A percentile compares a stretch with the other conserved stretches of the same genome.
Evolutionary conservation across 345 rosid species (phyloP).

Genomic region (Erysimum cheiranthoides): DNA sequence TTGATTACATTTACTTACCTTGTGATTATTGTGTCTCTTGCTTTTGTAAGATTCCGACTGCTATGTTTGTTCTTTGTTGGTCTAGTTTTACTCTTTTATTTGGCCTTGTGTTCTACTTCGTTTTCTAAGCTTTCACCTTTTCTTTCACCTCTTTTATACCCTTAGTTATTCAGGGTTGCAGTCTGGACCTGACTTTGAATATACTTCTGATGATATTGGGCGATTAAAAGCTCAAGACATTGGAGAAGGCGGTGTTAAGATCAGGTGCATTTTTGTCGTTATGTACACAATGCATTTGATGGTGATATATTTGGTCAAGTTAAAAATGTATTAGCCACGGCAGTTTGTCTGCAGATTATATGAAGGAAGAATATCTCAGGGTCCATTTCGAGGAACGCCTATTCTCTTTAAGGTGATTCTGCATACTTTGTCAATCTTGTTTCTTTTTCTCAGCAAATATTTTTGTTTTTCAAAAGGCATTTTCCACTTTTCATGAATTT

Average conservation of each 20-base stretch:
- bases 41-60: background rate
- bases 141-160: conserved; percentile 22
- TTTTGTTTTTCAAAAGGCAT: background rate
- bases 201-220: conserved; percentile 52
- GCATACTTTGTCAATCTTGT: conserved; percentile 15
- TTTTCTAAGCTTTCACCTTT: conserved; percentile 26
- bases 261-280: conserved; percentile 59
- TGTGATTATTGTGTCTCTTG: conserved; percentile 10
- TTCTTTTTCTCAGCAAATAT: background rate
- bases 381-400: conserved; percentile 69
- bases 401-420: conserved; percentile 73
- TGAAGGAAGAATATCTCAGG: conserved; percentile 88
- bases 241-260: conserved; percentile 86
- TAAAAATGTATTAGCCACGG: conserved; percentile 47
- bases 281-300: conserved; percentile 9
- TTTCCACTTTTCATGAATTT: conserved; percentile 10
- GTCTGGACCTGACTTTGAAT: conserved; percentile 55
- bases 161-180: conserved; percentile 74
- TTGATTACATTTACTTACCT: background rate
- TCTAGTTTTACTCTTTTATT: background rate
- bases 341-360: conserved; percentile 85
- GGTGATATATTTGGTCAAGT: conserved; percentile 29
- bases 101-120: background rate
- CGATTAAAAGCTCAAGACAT: conserved; percentile 73
- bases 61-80: background rate